These are phyloP conservation scores for Neonectria coccinea DNA, from an alignment of 2,329 filamentous ascomycete genomes.

Conservation along the genomic window DNA sequence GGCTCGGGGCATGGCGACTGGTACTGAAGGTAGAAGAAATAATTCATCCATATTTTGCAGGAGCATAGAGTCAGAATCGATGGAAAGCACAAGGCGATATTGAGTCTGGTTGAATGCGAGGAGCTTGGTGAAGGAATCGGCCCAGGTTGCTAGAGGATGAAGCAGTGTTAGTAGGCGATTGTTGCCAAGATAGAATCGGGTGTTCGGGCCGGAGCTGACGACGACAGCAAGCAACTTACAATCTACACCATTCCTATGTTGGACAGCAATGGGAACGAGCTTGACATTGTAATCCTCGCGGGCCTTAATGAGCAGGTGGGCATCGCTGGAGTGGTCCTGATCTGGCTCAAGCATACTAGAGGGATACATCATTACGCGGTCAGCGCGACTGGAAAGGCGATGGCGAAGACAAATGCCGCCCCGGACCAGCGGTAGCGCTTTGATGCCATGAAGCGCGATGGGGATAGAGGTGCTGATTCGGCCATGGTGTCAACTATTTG, in stretches of 20 bases:
- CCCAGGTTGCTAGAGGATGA: slow-evolving; percentile 63
- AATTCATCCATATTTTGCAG: slow-evolving; percentile 76
- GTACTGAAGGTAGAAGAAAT: slow-evolving; percentile 71
- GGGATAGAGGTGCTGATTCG: not conserved
- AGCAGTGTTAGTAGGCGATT: slow-evolving; percentile 1
- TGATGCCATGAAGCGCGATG: slow-evolving; percentile 4
- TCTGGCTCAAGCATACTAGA: slow-evolving; percentile 51
- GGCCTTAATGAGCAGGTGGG: slow-evolving; percentile 55
- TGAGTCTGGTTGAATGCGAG: slow-evolving; percentile 75
- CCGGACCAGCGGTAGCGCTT: slow-evolving; percentile 11
- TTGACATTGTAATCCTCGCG: slow-evolving; percentile 59
- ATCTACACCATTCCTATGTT: slow-evolving; percentile 51
- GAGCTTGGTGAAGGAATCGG: slow-evolving; percentile 74
- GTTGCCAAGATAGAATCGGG: not conserved
- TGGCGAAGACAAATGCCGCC: not conserved
- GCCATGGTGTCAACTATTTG: not conserved
- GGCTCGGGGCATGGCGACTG: slow-evolving; percentile 76
- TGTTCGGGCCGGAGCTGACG: not conserved
- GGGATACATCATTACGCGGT: slow-evolving; percentile 61
- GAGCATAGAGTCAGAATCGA: slow-evolving; percentile 73
- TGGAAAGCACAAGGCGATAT: slow-evolving; percentile 63
- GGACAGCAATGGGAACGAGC: slow-evolving; percentile 56
- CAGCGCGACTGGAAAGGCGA: slow-evolving; percentile 56
- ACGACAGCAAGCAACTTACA: slow-evolving; percentile 44
- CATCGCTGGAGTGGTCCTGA: slow-evolving; percentile 43